phyloP scores from a whole-genome alignment of 1,139 yeast species.

The Hyphopichia buzzinii region DNA sequence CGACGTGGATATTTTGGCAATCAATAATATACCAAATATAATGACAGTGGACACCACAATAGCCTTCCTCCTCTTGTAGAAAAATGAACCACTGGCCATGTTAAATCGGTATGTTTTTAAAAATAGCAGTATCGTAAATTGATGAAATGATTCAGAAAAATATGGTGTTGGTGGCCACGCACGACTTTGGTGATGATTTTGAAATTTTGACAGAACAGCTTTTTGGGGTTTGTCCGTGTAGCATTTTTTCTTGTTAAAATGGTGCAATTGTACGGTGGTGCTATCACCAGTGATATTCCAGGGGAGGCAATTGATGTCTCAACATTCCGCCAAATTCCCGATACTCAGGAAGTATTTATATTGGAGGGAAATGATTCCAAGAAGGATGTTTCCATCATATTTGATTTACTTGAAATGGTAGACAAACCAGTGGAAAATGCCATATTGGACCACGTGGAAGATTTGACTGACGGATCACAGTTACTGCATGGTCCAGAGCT shows the following conservation, averaged over 20 bases:
- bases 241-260: background rate
- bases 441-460: conserved; percentile 41
- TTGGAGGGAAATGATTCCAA: conserved; percentile 28
- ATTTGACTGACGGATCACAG: conserved; percentile 23
- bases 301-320: conserved; percentile 67
- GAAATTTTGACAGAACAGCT: too few species aligned
- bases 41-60: conserved; percentile 23
- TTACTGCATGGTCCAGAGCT: background rate
- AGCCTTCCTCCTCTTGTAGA: conserved; percentile 22
- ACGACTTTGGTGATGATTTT: too few species aligned
- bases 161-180: too few species aligned
- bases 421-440: conserved; percentile 32
- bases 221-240: background rate
- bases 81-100: conserved; percentile 9
- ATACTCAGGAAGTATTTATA: conserved; percentile 82
- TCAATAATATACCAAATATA: conserved; percentile 17
- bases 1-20: conserved; percentile 23
- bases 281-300: conserved; percentile 58
- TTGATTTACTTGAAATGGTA: conserved; percentile 68
- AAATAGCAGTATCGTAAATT: too few species aligned
- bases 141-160: too few species aligned
- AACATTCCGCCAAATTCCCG: conserved; percentile 73
- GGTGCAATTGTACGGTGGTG: conserved; percentile 66
- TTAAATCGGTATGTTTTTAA: too few species aligned
- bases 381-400: conserved; percentile 57